phyloP scores from a whole-genome alignment of 2,329 filamentous ascomycete genomes.

The Furcasterigmium sp. region DNA sequence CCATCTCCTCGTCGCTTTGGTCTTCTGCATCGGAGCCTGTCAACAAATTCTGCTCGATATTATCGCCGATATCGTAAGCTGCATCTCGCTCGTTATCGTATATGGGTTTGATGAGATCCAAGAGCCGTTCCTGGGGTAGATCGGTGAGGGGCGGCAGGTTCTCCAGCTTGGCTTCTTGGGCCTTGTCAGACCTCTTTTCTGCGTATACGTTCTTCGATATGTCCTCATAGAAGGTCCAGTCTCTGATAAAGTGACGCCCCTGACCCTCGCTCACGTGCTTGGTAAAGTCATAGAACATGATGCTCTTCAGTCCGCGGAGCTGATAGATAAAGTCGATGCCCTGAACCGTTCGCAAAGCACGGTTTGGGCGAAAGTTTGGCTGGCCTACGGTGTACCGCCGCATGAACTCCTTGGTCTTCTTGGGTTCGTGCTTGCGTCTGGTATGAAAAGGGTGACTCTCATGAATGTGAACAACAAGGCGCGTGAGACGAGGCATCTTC shows the following conservation, averaged over 20 bases:
- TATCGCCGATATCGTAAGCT: background rate
- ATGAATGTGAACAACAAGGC: constrained; percentile 31
- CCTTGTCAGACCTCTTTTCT: constrained; percentile 13
- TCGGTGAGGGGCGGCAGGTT: constrained; percentile 14
- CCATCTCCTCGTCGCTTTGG: constrained; percentile 4
- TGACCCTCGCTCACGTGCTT: constrained; percentile 4
- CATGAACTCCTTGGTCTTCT: constrained; percentile 14
- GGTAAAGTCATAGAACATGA: constrained; percentile 36
- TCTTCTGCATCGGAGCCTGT: background rate
- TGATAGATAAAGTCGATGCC: constrained; percentile 37
- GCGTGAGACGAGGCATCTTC: constrained; percentile 31
- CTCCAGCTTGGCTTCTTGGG: constrained; percentile 13
- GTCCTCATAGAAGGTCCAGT: constrained; percentile 27
- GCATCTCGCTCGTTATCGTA: constrained; percentile 13
- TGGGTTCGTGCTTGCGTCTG: constrained; percentile 31
- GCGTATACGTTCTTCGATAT: constrained; percentile 17
- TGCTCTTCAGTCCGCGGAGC: constrained; percentile 35
- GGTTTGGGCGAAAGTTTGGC: constrained; percentile 29
- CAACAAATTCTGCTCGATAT: background rate
- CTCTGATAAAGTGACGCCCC: constrained; percentile 15
- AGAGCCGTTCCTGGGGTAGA: constrained; percentile 12
- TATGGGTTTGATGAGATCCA: constrained; percentile 13
- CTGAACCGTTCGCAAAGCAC: constrained; percentile 34
- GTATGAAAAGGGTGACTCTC: constrained; percentile 24
- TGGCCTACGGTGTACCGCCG: constrained; percentile 25